phyloP scores from a whole-genome alignment of 2,329 filamentous ascomycete genomes.

The Chrysoporthe puriensis region DNA sequence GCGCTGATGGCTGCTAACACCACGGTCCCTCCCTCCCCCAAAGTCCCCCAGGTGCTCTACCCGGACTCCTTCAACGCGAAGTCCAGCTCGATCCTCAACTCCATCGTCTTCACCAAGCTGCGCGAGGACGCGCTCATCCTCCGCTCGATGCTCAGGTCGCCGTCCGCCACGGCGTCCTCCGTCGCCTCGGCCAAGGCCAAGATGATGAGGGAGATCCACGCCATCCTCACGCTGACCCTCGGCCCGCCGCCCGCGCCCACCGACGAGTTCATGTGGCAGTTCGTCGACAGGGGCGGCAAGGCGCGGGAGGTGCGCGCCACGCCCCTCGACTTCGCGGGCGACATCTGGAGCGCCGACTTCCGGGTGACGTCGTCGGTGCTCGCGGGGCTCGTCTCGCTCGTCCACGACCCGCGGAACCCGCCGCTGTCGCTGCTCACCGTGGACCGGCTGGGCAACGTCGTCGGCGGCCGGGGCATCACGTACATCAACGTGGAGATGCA shows the following conservation, averaged over 20 bases:
- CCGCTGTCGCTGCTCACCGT: conserved; percentile 76
- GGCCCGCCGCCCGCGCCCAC: conserved; percentile 75
- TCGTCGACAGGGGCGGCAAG: conserved; percentile 69
- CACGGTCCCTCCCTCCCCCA: background rate
- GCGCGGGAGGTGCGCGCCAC: conserved; percentile 66
- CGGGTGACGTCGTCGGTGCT: conserved; percentile 65
- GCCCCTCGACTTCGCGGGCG: conserved; percentile 71
- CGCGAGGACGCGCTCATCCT: conserved; percentile 81
- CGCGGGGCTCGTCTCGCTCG: conserved; percentile 74
- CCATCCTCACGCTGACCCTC: conserved; percentile 80
- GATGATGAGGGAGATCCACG: conserved; percentile 80
- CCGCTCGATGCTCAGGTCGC: conserved; percentile 55
- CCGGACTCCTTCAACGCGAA: conserved; percentile 81
- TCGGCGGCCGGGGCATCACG: conserved; percentile 73
- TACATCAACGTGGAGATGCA: conserved; percentile 83
- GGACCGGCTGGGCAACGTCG: conserved; percentile 77
- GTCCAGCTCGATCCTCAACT: conserved; percentile 71
- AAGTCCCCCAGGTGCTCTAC: conserved; percentile 76
- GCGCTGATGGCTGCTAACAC: background rate
- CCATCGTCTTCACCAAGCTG: conserved; percentile 79
- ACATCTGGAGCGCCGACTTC: conserved; percentile 65
- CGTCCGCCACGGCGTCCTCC: conserved; percentile 42
- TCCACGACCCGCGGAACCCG: conserved; percentile 82
- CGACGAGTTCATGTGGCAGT: conserved; percentile 78
- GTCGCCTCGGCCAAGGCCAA: conserved; percentile 63